Evolutionary conservation across 169 alveolate genomes (phyloP).

Genomic region (Plasmodium inui): DNA sequence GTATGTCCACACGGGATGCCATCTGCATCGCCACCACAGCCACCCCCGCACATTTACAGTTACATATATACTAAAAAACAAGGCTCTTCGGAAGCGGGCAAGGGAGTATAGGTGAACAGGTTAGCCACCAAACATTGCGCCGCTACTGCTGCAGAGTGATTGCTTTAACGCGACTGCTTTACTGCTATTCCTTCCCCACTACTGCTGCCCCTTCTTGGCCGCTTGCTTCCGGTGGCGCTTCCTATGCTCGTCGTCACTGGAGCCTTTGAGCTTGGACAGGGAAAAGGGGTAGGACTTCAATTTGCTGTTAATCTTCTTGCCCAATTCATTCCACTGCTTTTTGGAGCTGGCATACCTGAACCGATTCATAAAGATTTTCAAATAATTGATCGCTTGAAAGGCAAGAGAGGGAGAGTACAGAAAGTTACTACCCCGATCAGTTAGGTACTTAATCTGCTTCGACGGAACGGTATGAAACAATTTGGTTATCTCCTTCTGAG

Average conservation of each 20-base stretch:
- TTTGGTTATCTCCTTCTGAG: conserved; percentile 55
- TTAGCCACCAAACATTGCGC: background rate
- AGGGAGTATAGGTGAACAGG: background rate
- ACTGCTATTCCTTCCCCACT: background rate
- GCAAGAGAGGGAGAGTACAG: conserved; percentile 34
- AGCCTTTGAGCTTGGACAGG: conserved; percentile 42
- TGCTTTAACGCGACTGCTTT: too few species aligned
- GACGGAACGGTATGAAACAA: conserved; percentile 1
- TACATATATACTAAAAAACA: background rate
- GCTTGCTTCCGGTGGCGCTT: background rate
- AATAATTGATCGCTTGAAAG: conserved; percentile 56
- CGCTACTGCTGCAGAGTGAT: too few species aligned
- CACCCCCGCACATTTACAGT: background rate
- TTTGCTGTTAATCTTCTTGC: conserved; percentile 43
- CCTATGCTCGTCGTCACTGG: conserved; percentile 63
- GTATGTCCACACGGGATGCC: background rate
- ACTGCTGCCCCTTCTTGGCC: background rate
- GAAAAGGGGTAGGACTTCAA: conserved; percentile 56
- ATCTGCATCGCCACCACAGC: background rate
- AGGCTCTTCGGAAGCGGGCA: background rate
- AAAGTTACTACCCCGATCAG: background rate
- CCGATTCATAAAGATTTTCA: conserved; percentile 46
- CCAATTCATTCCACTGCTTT: conserved; percentile 67
- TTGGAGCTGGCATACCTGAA: conserved; percentile 62
- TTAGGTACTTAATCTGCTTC: conserved; percentile 26